Percentiles rank a stretch among this genome's conserved stretches.
Evolutionary conservation across 352 stramenopile species (phyloP).

Genomic region (Phytophthora quininea): DNA sequence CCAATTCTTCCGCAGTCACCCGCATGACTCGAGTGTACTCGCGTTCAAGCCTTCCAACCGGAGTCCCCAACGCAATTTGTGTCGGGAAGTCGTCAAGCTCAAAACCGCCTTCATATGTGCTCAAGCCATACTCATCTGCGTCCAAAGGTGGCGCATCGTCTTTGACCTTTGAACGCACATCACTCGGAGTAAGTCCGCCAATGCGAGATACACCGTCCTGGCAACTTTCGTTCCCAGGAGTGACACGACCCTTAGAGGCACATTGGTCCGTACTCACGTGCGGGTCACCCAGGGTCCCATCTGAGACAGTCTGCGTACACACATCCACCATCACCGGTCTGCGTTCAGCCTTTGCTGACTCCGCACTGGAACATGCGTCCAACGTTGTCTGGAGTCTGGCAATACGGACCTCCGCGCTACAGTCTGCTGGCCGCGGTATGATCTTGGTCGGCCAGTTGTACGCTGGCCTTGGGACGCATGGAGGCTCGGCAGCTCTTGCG

Average conservation of each 20-base stretch:
- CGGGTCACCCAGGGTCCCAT: too few species aligned
- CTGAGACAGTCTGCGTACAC: neutral
- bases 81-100: neutral
- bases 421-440: neutral
- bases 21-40: neutral
- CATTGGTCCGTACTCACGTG: too few species aligned
- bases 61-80: neutral
- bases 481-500: neutral
- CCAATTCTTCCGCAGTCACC: neutral
- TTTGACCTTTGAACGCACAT: neutral
- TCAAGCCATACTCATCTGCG: too few species aligned
- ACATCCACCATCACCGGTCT: neutral
- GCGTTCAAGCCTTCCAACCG: neutral
- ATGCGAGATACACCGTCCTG: too few species aligned
- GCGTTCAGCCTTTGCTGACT: too few species aligned
- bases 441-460: neutral
- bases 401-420: neutral
- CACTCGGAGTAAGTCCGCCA: too few species aligned
- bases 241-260: too few species aligned
- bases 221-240: too few species aligned
- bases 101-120: neutral
- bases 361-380: neutral
- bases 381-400: neutral
- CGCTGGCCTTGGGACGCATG: neutral
- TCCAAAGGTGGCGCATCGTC: neutral